Conservation (phyloP, 164 flowering plant genomes). For the Vitis vinifera region ASM3070453v1 NC_081811.1:679501-680000, state of each 20-base stretch:
- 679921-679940: neutral
- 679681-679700: conserved; percentile 33
- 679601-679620: conserved; percentile 29
- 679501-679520: conserved; percentile 18
- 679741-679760: conserved; percentile 25
- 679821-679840: conserved; percentile 7
- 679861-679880: neutral
- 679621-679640: conserved; percentile 34
- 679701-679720: conserved; percentile 26
- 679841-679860: neutral
- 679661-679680: conserved; percentile 32
- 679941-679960: neutral
- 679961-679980: neutral
- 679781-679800: conserved; percentile 30
- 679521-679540: conserved; percentile 32
- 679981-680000: conserved; percentile 1
- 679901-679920: neutral
- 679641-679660: conserved; percentile 28
- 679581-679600: conserved; percentile 42
- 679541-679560: conserved; percentile 26
- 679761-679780: conserved; percentile 18
- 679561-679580: conserved; percentile 42
- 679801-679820: conserved; percentile 26
- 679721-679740: conserved; percentile 35
- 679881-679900: neutral